Base-by-base conservation (phyloP, 73 alveolate genomes). In the Diophrys appendiculata region DNA sequence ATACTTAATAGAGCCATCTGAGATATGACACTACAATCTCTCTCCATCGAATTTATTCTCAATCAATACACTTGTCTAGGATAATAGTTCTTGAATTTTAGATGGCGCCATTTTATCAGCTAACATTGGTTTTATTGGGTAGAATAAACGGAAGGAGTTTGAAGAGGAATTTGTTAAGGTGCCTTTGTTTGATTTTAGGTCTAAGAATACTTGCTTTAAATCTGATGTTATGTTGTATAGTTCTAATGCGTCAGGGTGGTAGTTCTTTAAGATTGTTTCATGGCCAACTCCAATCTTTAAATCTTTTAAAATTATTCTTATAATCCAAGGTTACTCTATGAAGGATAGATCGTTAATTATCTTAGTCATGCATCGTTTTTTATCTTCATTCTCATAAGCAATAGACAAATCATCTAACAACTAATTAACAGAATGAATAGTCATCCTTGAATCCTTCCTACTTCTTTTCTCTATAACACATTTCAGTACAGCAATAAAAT, bases 21-120 rank as follows among this genome's bases (percentile, higher is more conserved):
- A 73, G 74, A 90, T 73, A 91, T 96, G 99, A 69, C 98, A 91
- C 79, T 96, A 91, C 0, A 96, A 95, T 87, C 99, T 85, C 79
- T 96, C 99, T 11, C 99, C 99, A 88, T 96, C 99, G 84, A 75
- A 95, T 91, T 96, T 96, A 52, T 98, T 96, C 87, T 96, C 99
- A 0, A 96, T 93, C 72, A 91, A 32, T 11, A 94, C 92, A 54
- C 75, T 88, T 0, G 91, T 73, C 29, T 54, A 72, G 27, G 65
- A 77, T 54, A 91, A 83, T 54, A 90, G 65, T 52, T 77, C 88
- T 54, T 88, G 80, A 31, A 84, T 87, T 73, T 90, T 77, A 60
- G 73, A 80, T 75, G 90, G 82, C 72, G 90, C 72, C 84, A 84
- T 77, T 87, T 93, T 68, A 33, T 90, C 95, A 0, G 98, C 99